A percentile compares a stretch with the other conserved stretches of the same genome.
Evolutionary conservation across 345 rosid species (phyloP).

Genomic region (Eucalyptus coolabah): DNA sequence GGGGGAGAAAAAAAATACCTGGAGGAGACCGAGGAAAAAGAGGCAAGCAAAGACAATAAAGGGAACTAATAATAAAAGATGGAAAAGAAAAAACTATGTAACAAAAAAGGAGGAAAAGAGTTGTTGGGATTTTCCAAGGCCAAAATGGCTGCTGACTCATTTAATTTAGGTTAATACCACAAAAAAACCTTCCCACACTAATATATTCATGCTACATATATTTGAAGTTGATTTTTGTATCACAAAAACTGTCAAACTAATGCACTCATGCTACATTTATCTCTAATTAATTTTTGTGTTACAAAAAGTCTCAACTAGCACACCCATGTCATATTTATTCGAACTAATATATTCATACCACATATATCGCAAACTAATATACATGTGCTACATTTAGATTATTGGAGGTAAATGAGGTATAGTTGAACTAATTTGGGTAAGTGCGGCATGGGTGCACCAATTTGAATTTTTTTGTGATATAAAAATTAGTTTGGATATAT

Average conservation of each 20-base stretch:
- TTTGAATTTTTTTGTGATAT: too few species aligned
- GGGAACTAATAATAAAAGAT: not conserved
- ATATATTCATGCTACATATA: too few species aligned
- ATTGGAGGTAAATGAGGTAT: accelerated
- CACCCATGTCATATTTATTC: not conserved
- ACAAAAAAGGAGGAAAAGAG: not conserved
- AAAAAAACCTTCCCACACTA: too few species aligned
- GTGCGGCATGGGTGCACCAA: not conserved
- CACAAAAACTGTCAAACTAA: not conserved
- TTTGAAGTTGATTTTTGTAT: not conserved
- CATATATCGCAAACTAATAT: accelerated
- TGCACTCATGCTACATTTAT: not conserved
- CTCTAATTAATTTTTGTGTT: too few species aligned
- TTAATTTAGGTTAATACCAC: not conserved
- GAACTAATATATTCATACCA: too few species aligned
- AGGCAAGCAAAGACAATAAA: not conserved
- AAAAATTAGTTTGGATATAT: too few species aligned
- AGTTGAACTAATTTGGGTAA: accelerated
- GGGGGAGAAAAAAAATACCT: not conserved
- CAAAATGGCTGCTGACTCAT: not conserved
- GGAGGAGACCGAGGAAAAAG: not conserved
- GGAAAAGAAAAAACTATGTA: not conserved
- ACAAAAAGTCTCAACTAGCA: not conserved
- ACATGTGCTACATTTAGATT: not conserved
- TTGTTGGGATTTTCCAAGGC: not conserved